A percentile compares a stretch with the other conserved stretches of the same genome.
phyloP scores from a whole-genome alignment of 176 grass and related monocot genomes.

The Tillandsia leiboldiana region DNA sequence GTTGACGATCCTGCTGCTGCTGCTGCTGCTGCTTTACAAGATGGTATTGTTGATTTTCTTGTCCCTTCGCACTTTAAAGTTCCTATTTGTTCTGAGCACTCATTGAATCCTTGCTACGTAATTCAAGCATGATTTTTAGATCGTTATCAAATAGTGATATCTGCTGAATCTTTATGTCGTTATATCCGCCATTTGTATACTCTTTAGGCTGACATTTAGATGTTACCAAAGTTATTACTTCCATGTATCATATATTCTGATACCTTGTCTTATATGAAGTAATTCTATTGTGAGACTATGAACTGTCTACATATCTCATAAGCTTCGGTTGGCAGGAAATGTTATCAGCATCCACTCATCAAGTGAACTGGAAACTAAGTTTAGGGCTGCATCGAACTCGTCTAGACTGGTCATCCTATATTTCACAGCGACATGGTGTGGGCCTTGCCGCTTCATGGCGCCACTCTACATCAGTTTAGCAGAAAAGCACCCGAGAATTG shows the following conservation, averaged over 20 bases:
- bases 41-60: slow-evolving; percentile 31
- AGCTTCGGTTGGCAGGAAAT: slow-evolving; percentile 7
- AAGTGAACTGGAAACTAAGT: slow-evolving; percentile 29
- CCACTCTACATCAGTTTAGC: slow-evolving; percentile 54
- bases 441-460: slow-evolving; percentile 52
- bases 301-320: not conserved
- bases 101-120: not conserved
- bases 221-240: no score
- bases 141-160: not conserved
- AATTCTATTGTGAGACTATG: no score
- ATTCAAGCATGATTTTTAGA: not conserved
- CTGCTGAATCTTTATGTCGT: not conserved
- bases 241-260: not conserved
- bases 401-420: slow-evolving; percentile 43
- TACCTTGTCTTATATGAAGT: no score
- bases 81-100: not conserved
- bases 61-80: slow-evolving; percentile 1
- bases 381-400: slow-evolving; percentile 34
- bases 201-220: no score
- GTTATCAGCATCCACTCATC: slow-evolving; percentile 47
- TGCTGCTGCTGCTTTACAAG: slow-evolving; percentile 29
- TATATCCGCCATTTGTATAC: not conserved
- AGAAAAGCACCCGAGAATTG: slow-evolving; percentile 36
- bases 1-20: slow-evolving; percentile 15
- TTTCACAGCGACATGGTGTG: slow-evolving; percentile 70